Conservation (phyloP, 2,329 filamentous ascomycete species). For the Westerdykella aurantiaca region DNA sequence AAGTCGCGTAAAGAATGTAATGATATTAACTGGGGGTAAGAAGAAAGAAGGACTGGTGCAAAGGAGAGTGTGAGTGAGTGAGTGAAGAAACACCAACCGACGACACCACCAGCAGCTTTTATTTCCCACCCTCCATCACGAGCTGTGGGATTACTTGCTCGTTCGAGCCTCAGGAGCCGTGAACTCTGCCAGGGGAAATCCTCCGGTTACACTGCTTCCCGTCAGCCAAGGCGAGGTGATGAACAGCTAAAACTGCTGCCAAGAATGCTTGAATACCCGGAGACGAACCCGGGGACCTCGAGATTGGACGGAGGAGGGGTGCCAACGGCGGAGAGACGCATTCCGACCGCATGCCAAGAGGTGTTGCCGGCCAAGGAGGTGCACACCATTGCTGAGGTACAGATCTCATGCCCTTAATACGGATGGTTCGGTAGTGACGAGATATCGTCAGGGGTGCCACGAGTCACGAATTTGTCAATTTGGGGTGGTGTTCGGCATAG, state of each 20-base stretch:
- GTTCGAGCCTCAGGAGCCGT: too few species aligned
- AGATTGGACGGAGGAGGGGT: conserved; percentile 11
- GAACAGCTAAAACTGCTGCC: conserved; percentile 19
- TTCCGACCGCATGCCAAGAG: conserved; percentile 17
- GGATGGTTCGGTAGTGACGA: not conserved
- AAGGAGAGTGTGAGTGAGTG: conserved; percentile 3
- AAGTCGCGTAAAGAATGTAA: conserved; percentile 23
- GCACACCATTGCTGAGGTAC: conserved; percentile 3
- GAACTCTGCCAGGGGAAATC: not conserved
- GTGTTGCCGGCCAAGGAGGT: not conserved
- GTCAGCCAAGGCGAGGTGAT: conserved; percentile 21
- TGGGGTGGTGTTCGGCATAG: not conserved
- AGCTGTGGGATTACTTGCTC: conserved; percentile 5
- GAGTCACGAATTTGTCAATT: conserved; percentile 10
- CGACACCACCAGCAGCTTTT: not conserved
- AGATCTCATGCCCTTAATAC: not conserved
- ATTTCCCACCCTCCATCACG: not conserved
- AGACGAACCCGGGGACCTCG: conserved; percentile 13
- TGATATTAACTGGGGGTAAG: conserved; percentile 21
- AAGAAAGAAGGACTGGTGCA: conserved; percentile 7
- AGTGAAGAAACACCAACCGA: not conserved
- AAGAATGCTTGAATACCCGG: conserved; percentile 22
- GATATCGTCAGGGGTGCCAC: not conserved
- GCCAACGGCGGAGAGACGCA: conserved; percentile 12
- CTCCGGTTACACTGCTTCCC: conserved; percentile 7